Conservation (phyloP, 169 alveolate genomes). For the Plasmodium chabaudi region DNA sequence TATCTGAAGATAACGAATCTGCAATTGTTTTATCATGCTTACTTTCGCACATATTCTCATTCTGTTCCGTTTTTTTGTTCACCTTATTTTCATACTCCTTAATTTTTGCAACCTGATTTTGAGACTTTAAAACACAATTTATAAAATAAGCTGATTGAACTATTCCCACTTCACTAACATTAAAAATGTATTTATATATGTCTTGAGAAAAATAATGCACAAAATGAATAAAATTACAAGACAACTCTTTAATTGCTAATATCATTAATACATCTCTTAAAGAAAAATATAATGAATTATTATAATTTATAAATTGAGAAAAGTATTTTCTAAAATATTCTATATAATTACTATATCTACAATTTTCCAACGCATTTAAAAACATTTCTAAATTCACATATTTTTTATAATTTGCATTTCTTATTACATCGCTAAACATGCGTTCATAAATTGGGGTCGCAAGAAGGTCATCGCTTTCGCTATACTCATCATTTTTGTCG, state of each 20-base stretch:
- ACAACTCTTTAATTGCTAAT: constrained; percentile 35
- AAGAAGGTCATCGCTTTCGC: neutral
- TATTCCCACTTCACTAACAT: constrained; percentile 17
- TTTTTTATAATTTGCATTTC: constrained; percentile 33
- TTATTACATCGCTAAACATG: constrained; percentile 56
- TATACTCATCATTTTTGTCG: neutral
- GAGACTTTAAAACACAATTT: constrained; percentile 43
- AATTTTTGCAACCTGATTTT: neutral
- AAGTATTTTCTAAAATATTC: constrained; percentile 27
- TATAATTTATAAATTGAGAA: constrained; percentile 5
- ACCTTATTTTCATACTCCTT: neutral
- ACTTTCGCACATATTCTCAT: neutral
- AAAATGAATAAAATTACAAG: constrained; percentile 33
- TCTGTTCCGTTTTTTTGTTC: neutral
- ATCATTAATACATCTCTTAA: constrained; percentile 22
- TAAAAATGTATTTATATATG: constrained; percentile 4
- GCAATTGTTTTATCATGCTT: neutral
- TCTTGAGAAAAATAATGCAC: constrained; percentile 29
- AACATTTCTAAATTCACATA: constrained; percentile 37
- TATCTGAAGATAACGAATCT: neutral
- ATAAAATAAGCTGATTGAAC: constrained; percentile 48
- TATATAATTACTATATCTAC: constrained; percentile 8
- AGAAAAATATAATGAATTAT: constrained; percentile 41
- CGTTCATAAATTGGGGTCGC: constrained; percentile 8
- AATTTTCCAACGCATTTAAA: constrained; percentile 1